phyloP scores from a whole-genome alignment of 331 rosid genomes.

The Quercus lobata region DNA sequence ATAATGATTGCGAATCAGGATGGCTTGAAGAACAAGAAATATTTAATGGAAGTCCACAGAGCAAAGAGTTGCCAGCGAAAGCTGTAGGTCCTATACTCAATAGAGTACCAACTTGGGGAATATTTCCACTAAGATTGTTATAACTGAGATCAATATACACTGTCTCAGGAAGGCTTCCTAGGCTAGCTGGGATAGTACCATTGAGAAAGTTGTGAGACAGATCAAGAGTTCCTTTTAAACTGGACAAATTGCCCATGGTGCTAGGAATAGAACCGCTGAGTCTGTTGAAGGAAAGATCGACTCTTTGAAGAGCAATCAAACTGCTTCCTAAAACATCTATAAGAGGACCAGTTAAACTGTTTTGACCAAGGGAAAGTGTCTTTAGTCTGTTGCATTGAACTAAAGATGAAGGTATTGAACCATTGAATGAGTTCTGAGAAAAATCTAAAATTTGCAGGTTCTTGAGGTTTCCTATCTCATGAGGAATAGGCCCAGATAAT shows the following conservation, averaged over 20 bases:
- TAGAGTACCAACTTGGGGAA: neutral
- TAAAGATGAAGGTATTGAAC: neutral
- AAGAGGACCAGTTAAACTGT: neutral
- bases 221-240: neutral
- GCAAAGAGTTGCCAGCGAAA: neutral
- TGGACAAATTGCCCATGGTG: neutral
- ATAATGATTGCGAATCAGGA: neutral
- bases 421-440: neutral
- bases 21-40: neutral
- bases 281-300: neutral
- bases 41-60: slow-evolving; percentile 1
- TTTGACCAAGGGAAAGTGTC: neutral
- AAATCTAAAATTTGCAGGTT: neutral
- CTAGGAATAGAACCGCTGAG: neutral
- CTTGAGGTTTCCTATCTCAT: neutral
- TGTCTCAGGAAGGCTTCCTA: neutral
- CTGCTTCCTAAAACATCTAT: neutral
- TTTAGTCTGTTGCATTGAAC: neutral
- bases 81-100: neutral
- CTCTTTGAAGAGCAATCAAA: neutral
- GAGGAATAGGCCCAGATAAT: neutral
- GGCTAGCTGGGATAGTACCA: slow-evolving; percentile 2
- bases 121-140: slow-evolving; percentile 6
- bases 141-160: neutral
- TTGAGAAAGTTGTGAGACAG: neutral